These are phyloP conservation scores for Fraxinus pennsylvanica DNA, from an alignment of 257 asterid species.

Conservation along the genomic window DNA sequence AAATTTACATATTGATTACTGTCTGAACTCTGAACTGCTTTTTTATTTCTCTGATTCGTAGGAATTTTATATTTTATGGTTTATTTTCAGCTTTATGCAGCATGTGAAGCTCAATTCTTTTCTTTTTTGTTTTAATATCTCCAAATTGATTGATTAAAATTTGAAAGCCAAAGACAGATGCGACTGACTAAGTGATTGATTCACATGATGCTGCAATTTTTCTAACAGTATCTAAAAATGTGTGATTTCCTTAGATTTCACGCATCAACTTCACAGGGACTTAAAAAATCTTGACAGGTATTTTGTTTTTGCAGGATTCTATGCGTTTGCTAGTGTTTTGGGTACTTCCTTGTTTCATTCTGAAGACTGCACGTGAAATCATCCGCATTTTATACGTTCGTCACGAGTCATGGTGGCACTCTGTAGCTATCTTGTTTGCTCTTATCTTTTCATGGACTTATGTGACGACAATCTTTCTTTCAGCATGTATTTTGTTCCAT, in stretches of 20 bases:
- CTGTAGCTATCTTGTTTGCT: conserved; percentile 49
- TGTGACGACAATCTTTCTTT: conserved; percentile 50
- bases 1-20: background rate
- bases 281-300: conserved; percentile 10
- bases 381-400: conserved; percentile 55
- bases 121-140: background rate
- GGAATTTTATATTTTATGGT: background rate
- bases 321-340: conserved; percentile 54
- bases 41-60: background rate
- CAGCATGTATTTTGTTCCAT: conserved; percentile 64
- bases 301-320: conserved; percentile 57
- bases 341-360: conserved; percentile 63
- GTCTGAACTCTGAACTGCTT: background rate
- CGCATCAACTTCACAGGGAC: background rate
- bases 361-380: conserved; percentile 70
- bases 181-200: background rate
- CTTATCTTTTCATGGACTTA: conserved; percentile 67
- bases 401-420: conserved; percentile 69
- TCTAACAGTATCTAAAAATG: background rate
- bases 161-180: background rate
- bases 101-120: background rate
- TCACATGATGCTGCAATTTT: background rate
- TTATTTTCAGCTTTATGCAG: background rate
- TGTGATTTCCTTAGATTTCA: background rate
- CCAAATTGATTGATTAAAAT: background rate